Evolutionary conservation across 345 rosid species (phyloP).

Genomic region (Lagerstroemia speciosa): DNA sequence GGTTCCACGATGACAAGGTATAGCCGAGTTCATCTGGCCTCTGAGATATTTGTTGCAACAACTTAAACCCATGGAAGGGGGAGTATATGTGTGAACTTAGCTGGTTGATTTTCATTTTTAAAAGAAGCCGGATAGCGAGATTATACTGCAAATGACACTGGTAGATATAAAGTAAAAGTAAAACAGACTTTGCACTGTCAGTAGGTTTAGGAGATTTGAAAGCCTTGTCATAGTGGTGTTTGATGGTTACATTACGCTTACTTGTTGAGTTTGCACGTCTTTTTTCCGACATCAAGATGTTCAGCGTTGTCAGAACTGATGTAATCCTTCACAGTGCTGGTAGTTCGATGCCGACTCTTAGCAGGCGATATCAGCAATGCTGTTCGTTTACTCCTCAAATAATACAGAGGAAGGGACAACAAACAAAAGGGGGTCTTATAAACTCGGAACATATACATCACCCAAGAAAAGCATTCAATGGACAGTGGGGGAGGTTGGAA

Average conservation of each 20-base stretch:
- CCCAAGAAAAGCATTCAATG: neutral
- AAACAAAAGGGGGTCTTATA: neutral
- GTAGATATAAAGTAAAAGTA: neutral
- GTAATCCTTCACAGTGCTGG: neutral
- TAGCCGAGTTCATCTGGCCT: slow-evolving; percentile 13
- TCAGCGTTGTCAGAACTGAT: neutral
- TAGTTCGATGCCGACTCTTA: too few species aligned
- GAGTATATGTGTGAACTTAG: neutral
- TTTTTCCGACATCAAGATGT: neutral
- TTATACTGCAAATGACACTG: neutral
- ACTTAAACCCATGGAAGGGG: neutral
- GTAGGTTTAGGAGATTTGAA: neutral
- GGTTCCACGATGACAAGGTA: slow-evolving; percentile 96
- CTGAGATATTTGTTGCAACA: neutral
- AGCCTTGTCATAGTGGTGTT: neutral
- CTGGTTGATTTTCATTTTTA: neutral
- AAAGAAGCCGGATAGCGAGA: too few species aligned
- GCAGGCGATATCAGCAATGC: too few species aligned
- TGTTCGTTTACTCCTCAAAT: neutral
- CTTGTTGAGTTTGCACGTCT: neutral
- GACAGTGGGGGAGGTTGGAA: neutral
- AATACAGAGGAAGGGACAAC: neutral
- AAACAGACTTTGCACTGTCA: neutral
- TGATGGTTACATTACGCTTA: neutral
- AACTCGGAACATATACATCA: neutral